These are phyloP conservation scores for Gnetum montanum DNA, from an alignment of 75 land plant genomes.

Conservation along the genomic window DNA sequence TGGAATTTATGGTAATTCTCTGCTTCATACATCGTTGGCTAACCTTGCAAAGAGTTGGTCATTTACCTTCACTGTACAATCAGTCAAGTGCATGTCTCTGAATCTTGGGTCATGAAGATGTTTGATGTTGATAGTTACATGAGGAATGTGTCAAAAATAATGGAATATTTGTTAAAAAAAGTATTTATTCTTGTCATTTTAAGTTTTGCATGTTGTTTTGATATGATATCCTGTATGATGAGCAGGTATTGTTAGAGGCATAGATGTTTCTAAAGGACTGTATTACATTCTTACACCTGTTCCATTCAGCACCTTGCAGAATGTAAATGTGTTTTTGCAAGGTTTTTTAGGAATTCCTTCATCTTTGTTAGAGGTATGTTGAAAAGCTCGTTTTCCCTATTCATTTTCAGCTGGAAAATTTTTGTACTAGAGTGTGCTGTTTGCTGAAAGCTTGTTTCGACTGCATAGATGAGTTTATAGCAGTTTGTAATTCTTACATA, in stretches of 20 bases:
- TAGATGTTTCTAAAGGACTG: slow-evolving; percentile 42
- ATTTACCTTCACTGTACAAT: too few species aligned
- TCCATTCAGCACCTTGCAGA: slow-evolving; percentile 33
- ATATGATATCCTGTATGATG: slow-evolving; percentile 5
- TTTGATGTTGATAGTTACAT: too few species aligned
- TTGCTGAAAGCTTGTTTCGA: not conserved
- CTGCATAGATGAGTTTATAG: not conserved
- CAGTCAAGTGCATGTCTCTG: too few species aligned
- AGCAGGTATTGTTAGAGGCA: slow-evolving; percentile 77
- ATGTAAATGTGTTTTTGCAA: slow-evolving; percentile 69
- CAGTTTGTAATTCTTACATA: not conserved
- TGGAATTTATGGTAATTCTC: too few species aligned
- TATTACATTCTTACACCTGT: slow-evolving; percentile 80
- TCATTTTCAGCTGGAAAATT: not conserved
- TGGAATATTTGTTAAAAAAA: too few species aligned
- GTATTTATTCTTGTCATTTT: too few species aligned
- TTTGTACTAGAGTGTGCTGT: not conserved
- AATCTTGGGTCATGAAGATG: too few species aligned
- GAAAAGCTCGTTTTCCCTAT: too few species aligned
- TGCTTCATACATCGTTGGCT: too few species aligned
- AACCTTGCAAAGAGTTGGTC: too few species aligned
- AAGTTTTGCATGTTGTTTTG: too few species aligned
- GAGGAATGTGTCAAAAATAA: too few species aligned
- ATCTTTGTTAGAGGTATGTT: slow-evolving; percentile 61
- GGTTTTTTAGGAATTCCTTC: slow-evolving; percentile 69